Conservation (phyloP, 2,329 filamentous ascomycete species). For the Aspergillus awamori region DNA sequence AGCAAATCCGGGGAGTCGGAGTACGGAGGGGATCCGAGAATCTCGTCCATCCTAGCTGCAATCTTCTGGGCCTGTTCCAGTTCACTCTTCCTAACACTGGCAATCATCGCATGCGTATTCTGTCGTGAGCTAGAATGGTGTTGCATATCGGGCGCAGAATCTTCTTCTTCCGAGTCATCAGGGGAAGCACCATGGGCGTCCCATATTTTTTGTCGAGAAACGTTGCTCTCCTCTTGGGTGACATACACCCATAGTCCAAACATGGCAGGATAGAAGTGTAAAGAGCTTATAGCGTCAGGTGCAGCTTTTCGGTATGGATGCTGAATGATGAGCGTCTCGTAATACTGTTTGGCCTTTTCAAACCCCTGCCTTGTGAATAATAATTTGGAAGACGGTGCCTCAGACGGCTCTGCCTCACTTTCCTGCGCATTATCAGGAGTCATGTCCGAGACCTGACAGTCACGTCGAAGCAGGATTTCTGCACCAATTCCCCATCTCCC, state of each 20-base stretch:
- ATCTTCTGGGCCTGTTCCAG: slow-evolving; percentile 64
- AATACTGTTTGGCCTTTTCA: slow-evolving; percentile 66
- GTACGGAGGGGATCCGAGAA: slow-evolving; percentile 71
- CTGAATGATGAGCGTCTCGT: slow-evolving; percentile 75
- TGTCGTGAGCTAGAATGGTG: slow-evolving; percentile 29
- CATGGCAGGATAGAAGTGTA: slow-evolving; percentile 81
- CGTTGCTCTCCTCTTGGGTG: slow-evolving; percentile 62
- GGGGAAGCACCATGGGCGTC: slow-evolving; percentile 26
- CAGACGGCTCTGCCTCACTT: slow-evolving; percentile 2
- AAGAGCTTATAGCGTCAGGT: slow-evolving; percentile 63
- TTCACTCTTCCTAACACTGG: slow-evolving; percentile 53
- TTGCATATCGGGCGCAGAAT: slow-evolving; percentile 28
- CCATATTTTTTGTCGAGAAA: slow-evolving; percentile 46
- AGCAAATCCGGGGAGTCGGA: slow-evolving; percentile 68
- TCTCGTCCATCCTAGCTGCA: slow-evolving; percentile 68
- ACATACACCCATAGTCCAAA: slow-evolving; percentile 81
- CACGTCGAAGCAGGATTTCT: slow-evolving; percentile 73
- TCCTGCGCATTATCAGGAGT: slow-evolving; percentile 1
- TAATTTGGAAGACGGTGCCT: slow-evolving; percentile 16
- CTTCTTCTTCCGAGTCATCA: slow-evolving; percentile 38
- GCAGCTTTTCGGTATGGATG: slow-evolving; percentile 69
- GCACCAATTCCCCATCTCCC: slow-evolving; percentile 82
- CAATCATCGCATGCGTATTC: slow-evolving; percentile 39
- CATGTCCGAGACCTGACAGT: slow-evolving; percentile 27
- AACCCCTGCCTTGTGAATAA: slow-evolving; percentile 56